A percentile compares a stretch with the other conserved stretches of the same genome.
Conservation (phyloP, 306 rosid species). For the Lathyrus aphaca region DNA sequence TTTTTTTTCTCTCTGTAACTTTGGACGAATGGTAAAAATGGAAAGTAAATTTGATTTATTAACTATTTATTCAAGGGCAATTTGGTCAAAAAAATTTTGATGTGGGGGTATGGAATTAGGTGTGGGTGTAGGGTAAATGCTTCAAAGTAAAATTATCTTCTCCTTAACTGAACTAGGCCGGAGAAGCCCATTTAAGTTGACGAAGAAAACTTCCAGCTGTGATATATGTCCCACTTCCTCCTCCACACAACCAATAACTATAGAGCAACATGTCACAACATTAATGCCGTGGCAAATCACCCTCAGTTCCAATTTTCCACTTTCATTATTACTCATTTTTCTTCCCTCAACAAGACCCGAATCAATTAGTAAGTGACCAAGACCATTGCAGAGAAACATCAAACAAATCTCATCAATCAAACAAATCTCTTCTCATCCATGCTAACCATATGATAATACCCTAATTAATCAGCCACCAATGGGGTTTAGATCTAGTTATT, state of each 20-base stretch:
- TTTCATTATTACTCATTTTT: not conserved
- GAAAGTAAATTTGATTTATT: too few species aligned
- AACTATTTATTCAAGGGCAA: too few species aligned
- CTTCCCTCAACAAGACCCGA: not conserved
- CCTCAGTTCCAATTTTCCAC: not conserved
- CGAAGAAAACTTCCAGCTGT: not conserved
- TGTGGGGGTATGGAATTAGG: too few species aligned
- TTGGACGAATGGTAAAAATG: too few species aligned
- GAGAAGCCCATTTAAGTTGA: not conserved
- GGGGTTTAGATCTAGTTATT: slow-evolving; percentile 16
- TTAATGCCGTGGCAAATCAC: slow-evolving; percentile 22
- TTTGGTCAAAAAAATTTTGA: too few species aligned
- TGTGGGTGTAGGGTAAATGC: too few species aligned
- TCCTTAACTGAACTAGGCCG: too few species aligned
- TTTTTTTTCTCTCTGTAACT: too few species aligned
- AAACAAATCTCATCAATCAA: not conserved
- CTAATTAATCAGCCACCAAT: not conserved
- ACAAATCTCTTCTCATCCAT: not conserved
- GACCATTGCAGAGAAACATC: not conserved
- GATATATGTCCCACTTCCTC: not conserved
- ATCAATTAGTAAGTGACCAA: not conserved
- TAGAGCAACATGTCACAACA: not conserved
- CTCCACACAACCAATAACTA: slow-evolving; percentile 20
- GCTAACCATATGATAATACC: not conserved
- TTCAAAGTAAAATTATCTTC: too few species aligned